Percentiles rank a stretch among this genome's conserved stretches.
phyloP scores from a whole-genome alignment of 2,329 filamentous ascomycete genomes.

The Fusarium graminum region DNA sequence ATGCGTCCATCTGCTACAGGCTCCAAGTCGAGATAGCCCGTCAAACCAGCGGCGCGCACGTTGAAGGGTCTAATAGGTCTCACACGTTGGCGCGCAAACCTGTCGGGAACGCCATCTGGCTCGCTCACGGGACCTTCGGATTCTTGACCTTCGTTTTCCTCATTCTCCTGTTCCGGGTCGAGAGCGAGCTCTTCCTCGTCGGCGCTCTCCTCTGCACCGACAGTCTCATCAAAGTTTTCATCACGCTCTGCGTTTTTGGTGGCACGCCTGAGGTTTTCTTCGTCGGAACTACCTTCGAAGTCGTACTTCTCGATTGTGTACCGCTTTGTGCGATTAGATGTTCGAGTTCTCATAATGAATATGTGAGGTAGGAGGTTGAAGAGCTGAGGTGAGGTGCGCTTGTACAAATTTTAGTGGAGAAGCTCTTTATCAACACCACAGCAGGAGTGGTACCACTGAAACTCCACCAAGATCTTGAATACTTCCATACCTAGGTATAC shows the following conservation, averaged over 20 bases:
- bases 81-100: conserved; percentile 46
- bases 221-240: conserved; percentile 52
- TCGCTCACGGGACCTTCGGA: conserved; percentile 44
- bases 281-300: conserved; percentile 53
- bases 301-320: conserved; percentile 54
- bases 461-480: not conserved
- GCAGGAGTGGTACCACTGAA: not conserved
- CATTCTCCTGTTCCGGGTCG: conserved; percentile 30
- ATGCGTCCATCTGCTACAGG: conserved; percentile 53
- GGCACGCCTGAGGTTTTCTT: conserved; percentile 44
- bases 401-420: conserved; percentile 35
- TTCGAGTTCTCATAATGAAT: conserved; percentile 54
- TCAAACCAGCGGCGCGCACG: conserved; percentile 40
- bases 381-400: conserved; percentile 18
- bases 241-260: conserved; percentile 47
- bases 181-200: conserved; percentile 53
- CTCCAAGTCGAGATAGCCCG: conserved; percentile 52
- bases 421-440: not conserved
- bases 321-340: conserved; percentile 54
- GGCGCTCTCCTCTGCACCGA: conserved; percentile 49
- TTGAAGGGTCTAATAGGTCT: conserved; percentile 44
- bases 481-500: no score
- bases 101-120: conserved; percentile 51
- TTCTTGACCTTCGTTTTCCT: conserved; percentile 51
- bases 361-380: conserved; percentile 12